These are phyloP conservation scores for Ustilago trichophora DNA, from an alignment of 1,284 basidiomycete genomes.

Conservation along the genomic window DNA sequence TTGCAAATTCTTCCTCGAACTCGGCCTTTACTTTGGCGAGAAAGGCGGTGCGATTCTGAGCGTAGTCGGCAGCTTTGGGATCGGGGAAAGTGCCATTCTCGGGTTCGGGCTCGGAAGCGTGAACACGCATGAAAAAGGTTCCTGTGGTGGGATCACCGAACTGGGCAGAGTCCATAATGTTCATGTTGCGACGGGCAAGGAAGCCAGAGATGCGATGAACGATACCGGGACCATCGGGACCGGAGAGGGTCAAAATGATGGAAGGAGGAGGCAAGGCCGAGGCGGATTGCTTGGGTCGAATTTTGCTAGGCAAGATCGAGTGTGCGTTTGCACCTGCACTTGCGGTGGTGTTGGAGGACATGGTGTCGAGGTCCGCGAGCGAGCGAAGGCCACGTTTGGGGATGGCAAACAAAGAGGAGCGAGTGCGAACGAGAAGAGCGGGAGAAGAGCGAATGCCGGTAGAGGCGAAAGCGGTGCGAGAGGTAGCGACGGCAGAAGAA, in stretches of 20 bases:
- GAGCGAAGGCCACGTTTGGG: slow-evolving; percentile 43
- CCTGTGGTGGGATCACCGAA: slow-evolving; percentile 59
- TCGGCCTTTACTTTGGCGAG: slow-evolving; percentile 40
- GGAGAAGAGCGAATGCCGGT: neutral
- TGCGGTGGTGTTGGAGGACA: slow-evolving; percentile 52
- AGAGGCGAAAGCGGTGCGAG: slow-evolving; percentile 1
- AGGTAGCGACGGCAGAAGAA: slow-evolving; percentile 19
- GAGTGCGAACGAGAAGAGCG: slow-evolving; percentile 5
- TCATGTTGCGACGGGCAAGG: slow-evolving; percentile 55
- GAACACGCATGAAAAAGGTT: slow-evolving; percentile 65
- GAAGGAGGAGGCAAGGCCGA: slow-evolving; percentile 67
- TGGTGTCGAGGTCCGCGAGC: slow-evolving; percentile 49
- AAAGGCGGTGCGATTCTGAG: slow-evolving; percentile 33
- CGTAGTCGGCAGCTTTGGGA: slow-evolving; percentile 25
- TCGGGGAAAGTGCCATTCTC: slow-evolving; percentile 32
- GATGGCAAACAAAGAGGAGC: too few species aligned
- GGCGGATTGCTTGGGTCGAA: slow-evolving; percentile 59
- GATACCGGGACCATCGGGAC: slow-evolving; percentile 61
- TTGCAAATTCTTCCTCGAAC: slow-evolving; percentile 56
- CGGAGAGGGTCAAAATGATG: slow-evolving; percentile 63
- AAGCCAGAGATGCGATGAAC: slow-evolving; percentile 59
- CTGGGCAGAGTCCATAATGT: slow-evolving; percentile 65
- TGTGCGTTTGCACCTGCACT: slow-evolving; percentile 25
- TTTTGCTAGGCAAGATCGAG: slow-evolving; percentile 37
- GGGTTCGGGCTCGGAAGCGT: slow-evolving; percentile 50